Evolutionary conservation across 2,329 filamentous ascomycete genomes (phyloP), one percentile per base, ranked within the genome.

Genomic region (Niveomyces coronatus): DNA sequence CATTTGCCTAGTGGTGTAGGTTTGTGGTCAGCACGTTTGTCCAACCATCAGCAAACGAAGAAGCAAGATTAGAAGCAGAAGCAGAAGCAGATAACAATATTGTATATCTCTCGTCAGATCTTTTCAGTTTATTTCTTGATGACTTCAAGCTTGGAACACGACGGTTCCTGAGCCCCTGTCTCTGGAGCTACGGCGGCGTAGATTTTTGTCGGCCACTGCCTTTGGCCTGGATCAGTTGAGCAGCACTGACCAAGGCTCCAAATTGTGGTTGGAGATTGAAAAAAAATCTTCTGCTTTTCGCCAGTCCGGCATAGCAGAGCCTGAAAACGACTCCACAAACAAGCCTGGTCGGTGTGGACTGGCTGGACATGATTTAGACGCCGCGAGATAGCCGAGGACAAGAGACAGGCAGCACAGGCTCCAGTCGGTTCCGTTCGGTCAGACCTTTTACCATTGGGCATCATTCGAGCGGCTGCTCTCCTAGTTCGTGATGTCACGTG

Each of bases 361-460:
- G 15, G 14, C 18, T 11, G 18, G 16, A 14, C 9, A 35, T 29
- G 26, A 15, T 15, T 31, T 30, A 35, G 15, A 18, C 31, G 31
- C 37, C 30, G 11, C 7, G 16, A 9, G 13, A 39, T 10, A 24
- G 31, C 15, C 17, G 36, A n/a, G 17, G 24, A 26, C 33, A 23
- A n/a, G 17, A 18, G 19, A n/a, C 15, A 44, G 46, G 53, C 44
- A 49, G 43, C 45, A 39, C 29, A 42, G 56, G 55, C 61, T 71
- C 68, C 71, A 64, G 67, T 55, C 55, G 57, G 57, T 53, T 57
- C 57, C 53, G 52, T 57, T 62, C 59, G 58, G 67, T 78, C 71
- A 63, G 73, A 73, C 74, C 74, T 77, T 78, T 78, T 78, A 77
- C 74, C 74, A 74, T 58, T 53, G 44, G 53, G 67, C 71, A 76